Evolutionary conservation across 352 stramenopile species (phyloP), one percentile per base, ranked within the genome.

Genomic region (Phytophthora brassicae): DNA sequence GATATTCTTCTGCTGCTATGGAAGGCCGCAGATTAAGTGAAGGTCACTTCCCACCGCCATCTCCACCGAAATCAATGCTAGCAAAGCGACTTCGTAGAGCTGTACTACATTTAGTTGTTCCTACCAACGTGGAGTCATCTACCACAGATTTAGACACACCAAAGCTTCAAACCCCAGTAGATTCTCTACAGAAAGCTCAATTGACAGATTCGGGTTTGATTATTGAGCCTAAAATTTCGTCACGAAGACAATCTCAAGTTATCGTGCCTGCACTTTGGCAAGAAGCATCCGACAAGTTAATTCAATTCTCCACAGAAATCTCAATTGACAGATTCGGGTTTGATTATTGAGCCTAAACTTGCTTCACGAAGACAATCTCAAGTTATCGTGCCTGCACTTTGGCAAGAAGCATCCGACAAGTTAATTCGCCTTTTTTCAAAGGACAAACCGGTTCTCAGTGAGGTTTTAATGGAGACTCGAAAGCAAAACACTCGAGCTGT

Each of bases 401-500:
- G 56, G 36, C 56, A 70, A 47, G 63, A 71, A 6, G 46, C 58
- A 6, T 63, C 57, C 16, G 50, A 61, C 12, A 71, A 71, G 28
- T 24, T 71, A 23, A 17, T 64, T 23, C 51, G 45, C 3, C 31
- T 67, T 9, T 19, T 71, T 17, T 39, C 38, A 1, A 67, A 44
- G 39, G 52, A 20, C 39, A 64, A 55, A 6, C 26, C 64, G 13
- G 47, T 57, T 2, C 45, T 72, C 20, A 14, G 45, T 1, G 48
- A 45, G 11, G 17, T 70, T 5, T 12, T 70, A 23, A 20, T 62
- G 8, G 63, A 67, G 22, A 59, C 56, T n/a, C 45, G 50, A 19
- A 66, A 64, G 24, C 64, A 75, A 38, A 75, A 75, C 29, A 70
- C 70, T 0, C 38, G 33, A 35, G 57, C 64, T 0, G 56, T 79